Percentiles rank a stretch among this genome's conserved stretches.
Evolutionary conservation across 2,329 filamentous ascomycete genomes (phyloP).

Genomic region (Neofusicoccum laricinum): DNA sequence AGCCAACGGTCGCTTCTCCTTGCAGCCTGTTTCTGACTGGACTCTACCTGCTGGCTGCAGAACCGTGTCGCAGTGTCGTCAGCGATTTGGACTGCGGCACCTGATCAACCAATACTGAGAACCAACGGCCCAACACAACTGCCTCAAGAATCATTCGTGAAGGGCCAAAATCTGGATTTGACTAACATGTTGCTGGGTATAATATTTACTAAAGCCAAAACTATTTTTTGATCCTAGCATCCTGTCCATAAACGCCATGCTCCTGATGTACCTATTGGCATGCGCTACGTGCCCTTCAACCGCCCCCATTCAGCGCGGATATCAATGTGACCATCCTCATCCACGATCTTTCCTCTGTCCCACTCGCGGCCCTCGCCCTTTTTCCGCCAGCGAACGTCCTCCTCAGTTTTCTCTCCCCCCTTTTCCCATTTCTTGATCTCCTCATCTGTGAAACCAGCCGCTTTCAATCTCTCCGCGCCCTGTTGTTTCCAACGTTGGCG

Average conservation of each 20-base stretch:
- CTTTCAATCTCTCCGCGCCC: constrained; percentile 71
- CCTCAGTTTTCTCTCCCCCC: constrained; percentile 58
- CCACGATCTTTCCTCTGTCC: constrained; percentile 63
- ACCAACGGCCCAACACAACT: too few relatives aligned
- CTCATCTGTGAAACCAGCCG: constrained; percentile 74
- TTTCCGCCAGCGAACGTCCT: constrained; percentile 71
- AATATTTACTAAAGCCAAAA: too few relatives aligned
- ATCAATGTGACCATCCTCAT: constrained; percentile 53
- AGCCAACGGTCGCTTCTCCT: too few relatives aligned
- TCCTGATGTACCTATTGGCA: background rate
- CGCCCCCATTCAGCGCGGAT: constrained; percentile 48
- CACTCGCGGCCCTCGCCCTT: constrained; percentile 65
- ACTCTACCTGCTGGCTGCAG: too few relatives aligned
- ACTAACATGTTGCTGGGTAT: too few relatives aligned
- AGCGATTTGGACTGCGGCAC: too few relatives aligned
- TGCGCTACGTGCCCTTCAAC: constrained; percentile 14
- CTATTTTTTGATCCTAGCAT: too few relatives aligned
- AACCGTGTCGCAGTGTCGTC: too few relatives aligned
- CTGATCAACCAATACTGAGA: too few relatives aligned
- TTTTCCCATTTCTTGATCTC: constrained; percentile 71
- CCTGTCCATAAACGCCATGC: background rate
- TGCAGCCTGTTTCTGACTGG: too few relatives aligned
- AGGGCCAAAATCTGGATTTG: too few relatives aligned
- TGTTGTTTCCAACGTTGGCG: constrained; percentile 74
- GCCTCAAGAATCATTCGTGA: too few relatives aligned